Evolutionary conservation across 2,329 filamentous ascomycete genomes (phyloP).

Genomic region (Fusarium equiseti): DNA sequence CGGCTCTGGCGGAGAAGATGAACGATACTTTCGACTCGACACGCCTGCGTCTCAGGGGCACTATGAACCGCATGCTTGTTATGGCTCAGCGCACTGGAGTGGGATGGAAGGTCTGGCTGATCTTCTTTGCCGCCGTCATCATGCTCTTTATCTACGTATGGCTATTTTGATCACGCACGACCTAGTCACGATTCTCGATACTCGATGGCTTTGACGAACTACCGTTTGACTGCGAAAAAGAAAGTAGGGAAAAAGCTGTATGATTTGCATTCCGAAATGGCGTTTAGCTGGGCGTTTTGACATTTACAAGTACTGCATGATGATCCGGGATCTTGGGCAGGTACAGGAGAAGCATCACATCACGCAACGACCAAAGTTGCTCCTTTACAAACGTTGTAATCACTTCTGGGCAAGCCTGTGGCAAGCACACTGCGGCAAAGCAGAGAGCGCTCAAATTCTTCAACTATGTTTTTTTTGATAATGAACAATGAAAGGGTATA

Average conservation of each 20-base stretch:
- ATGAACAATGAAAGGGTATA: slow-evolving; percentile 42
- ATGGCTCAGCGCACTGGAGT: slow-evolving; percentile 98
- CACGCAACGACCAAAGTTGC: slow-evolving; percentile 33
- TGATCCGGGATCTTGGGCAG: slow-evolving; percentile 15
- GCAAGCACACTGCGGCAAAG: slow-evolving; percentile 13
- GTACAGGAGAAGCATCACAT: slow-evolving; percentile 28
- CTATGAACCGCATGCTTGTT: slow-evolving; percentile 95
- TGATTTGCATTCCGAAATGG: slow-evolving; percentile 42
- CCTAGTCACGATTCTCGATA: not conserved
- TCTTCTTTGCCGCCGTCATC: slow-evolving; percentile 86
- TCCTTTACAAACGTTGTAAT: slow-evolving; percentile 38
- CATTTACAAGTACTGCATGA: slow-evolving; percentile 33
- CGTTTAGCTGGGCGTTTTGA: slow-evolving; percentile 42
- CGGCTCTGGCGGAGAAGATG: slow-evolving; percentile 91
- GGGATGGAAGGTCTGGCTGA: slow-evolving; percentile 93
- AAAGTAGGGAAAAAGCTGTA: slow-evolving; percentile 14
- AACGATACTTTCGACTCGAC: slow-evolving; percentile 94
- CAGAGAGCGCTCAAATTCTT: slow-evolving; percentile 33
- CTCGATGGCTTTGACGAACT: not conserved
- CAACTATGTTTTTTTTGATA: slow-evolving; percentile 27
- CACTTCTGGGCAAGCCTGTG: slow-evolving; percentile 32
- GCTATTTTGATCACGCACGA: slow-evolving; percentile 72
- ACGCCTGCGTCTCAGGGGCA: slow-evolving; percentile 82
- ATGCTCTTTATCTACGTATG: slow-evolving; percentile 93
- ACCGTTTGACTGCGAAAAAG: not conserved